Percentiles rank a stretch among this genome's conserved stretches.
Conservation (phyloP, 2,329 filamentous ascomycete genomes). For the Colletotrichum camelliae region DNA sequence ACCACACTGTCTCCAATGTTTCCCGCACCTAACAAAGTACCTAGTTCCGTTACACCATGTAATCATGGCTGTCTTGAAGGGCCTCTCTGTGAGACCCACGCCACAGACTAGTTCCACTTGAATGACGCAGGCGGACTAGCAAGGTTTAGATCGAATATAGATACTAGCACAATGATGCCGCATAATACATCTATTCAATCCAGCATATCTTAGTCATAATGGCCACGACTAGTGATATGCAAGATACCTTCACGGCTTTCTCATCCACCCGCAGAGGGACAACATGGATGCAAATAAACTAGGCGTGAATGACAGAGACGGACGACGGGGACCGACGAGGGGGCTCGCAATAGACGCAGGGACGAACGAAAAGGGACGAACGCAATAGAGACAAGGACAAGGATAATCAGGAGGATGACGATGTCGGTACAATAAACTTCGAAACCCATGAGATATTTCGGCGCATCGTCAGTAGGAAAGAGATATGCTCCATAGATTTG, state of each 20-base stretch:
- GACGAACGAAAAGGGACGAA: no score
- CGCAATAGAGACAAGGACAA: no score
- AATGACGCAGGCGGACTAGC: background rate
- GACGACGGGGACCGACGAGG: no score
- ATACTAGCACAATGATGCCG: background rate
- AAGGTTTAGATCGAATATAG: background rate
- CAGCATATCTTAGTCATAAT: background rate
- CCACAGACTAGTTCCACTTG: rapidly evolving
- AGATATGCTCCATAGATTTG: conserved; percentile 62
- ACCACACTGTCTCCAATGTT: rapidly evolving
- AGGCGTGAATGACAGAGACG: no score
- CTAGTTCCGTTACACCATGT: background rate
- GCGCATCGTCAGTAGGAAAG: conserved; percentile 52
- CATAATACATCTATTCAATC: background rate
- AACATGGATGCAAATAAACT: no score
- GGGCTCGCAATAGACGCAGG: no score
- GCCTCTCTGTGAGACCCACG: background rate
- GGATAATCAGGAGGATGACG: no score
- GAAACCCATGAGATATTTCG: conserved; percentile 53
- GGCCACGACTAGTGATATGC: background rate
- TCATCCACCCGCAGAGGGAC: no score
- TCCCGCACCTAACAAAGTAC: background rate
- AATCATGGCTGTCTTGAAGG: background rate
- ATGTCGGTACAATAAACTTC: background rate
- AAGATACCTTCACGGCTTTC: no score